Base-by-base conservation (phyloP, 192 early-diverging fungal genomes). In the Obelidium mucronatum region DNA sequence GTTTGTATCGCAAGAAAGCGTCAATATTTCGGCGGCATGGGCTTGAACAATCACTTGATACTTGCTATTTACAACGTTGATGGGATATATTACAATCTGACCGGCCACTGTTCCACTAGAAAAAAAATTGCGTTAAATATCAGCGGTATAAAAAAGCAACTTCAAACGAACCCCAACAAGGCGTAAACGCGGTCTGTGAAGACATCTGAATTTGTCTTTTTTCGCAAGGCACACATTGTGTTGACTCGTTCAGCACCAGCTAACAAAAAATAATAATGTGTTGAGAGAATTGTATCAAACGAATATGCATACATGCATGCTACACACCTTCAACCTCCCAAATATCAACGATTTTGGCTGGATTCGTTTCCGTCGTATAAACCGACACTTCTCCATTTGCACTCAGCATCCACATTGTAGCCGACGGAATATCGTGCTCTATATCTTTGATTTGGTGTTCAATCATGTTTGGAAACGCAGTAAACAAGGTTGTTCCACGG, bases 381-480 rank as follows among this genome's bases (percentile, higher is more conserved):
- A 85, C 78, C 1, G 82, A 74, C n/a, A 88, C 59, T n/a, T 81
- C 79, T 24, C 85, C 83, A 44, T 64, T 78, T 5, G 48, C 64
- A 35, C 67, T 62, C 22, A 86, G 65, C 42, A 83, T 67, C 80
- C 81, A 86, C 1, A 80, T 42, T 31, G 60, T 74, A 34, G 72
- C 72, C 64, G 79, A 77, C 1, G 60, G 19, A 28, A 80, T 36
- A 69, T 88, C 87, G 71, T 86, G 83, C n/a, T 81, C 80, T 1
- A 77, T 61, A 28, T 79, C 84, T 26, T 63, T 24, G 3, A 79
- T 64, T 1, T 31, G 40, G 15, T 67, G 77, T 22, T 87, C 84
- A 13, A 30, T 22, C 78, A 87, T 85, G 40, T 83, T 79, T 5
- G 87, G 87, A 79, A 85, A 86, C 13, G 76, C 84, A 0, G 80